Evolutionary conservation across 2,329 filamentous ascomycete species (phyloP), one percentile per base, ranked within the genome.

Genomic region (Rosellinia necatrix): DNA sequence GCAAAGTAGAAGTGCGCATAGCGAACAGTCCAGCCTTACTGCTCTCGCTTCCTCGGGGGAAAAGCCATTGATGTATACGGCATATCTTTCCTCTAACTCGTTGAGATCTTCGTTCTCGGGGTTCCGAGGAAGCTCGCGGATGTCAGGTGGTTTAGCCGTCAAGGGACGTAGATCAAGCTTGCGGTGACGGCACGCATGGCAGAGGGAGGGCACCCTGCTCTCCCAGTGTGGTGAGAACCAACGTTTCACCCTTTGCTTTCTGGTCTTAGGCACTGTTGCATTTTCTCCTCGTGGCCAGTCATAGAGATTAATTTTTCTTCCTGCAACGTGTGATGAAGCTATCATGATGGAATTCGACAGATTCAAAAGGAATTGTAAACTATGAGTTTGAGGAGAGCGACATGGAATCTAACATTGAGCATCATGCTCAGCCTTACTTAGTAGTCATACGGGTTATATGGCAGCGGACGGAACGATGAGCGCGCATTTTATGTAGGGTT

Each of bases 61-160:
- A 29, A 58, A 58, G 7, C 22, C 44, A 13, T 54, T 15, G 38
- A 58, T 47, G 7, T 50, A 30, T 2, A 58, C 50, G 10, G 44
- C 19, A 7, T 46, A 17, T 46, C 12, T 46, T 4, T 12, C 30
- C 35, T 58, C 55, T 9, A 58, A 12, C 1, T 30, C 27, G 2
- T 29, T 17, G 13, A 58, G 44, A 0, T 30, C 4, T 7, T 42
- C 41, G 29, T 46, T 21, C 6, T 51, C 49, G 22, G 15, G 3
- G 2, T 48, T 8, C 3, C 49, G 25, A 1, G 9, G 19, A 46
- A 37, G 25, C 13, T 35, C 30, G 19, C 10, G 29, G 27, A 42
- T 21, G 12, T 17, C 12, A 4, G 55, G 44, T 2, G 50, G 50
- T 13, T 46, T 13, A 3, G 10, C 24, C 17, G 24, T 21, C 4